Base-by-base conservation (phyloP, 306 rosid genomes). In the Fragaria ananassa region DNA sequence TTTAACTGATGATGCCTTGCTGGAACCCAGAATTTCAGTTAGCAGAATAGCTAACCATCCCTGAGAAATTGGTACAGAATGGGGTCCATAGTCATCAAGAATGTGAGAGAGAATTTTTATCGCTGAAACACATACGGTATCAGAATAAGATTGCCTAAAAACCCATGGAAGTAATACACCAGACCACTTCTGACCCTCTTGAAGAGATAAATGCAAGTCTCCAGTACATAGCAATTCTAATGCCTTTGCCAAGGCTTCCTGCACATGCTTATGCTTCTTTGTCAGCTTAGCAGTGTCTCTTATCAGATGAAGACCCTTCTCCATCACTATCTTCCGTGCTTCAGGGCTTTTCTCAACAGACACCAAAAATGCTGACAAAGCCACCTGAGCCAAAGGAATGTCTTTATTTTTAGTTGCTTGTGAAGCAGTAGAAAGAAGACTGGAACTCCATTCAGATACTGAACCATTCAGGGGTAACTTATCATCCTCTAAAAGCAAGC, bases 181-280 rank as follows among this genome's bases (percentile, higher is more conserved):
- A 71, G 97, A 90, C 97, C 98, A 92, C 81, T 85, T 95, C 83
- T 90, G 95, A 83, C 96, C 85, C 83, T 92, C 97, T 81, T 89
- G 86, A 79, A 91, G 91, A 74, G 98, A 90, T 78, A 95, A 86
- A 82, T 83, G 96, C 79, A 78, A 72, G 74, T 91, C 87, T 71
- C 89, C 86, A 27, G 85, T 75, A 81, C 90, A 88, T 29, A 92
- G 84, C 72, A 92, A 87, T 80, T 95, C 92, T 77, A 92, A 78
- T 81, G 93, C 92, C 81, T 84, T 95, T 63, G 98, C 92, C 79
- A 89, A 78, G 69, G 92, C 79, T 81, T 92, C 97, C 88, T 92
- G 97, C 83, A 89, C 90, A 47, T 88, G 88, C 74, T 76, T 87
- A 86, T 95, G 89, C 81, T 79, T 89, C 65, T 82, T 80, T 25